Evolutionary conservation across 2,329 filamentous ascomycete genomes (phyloP).

Genomic region (Fusarium burgessii): DNA sequence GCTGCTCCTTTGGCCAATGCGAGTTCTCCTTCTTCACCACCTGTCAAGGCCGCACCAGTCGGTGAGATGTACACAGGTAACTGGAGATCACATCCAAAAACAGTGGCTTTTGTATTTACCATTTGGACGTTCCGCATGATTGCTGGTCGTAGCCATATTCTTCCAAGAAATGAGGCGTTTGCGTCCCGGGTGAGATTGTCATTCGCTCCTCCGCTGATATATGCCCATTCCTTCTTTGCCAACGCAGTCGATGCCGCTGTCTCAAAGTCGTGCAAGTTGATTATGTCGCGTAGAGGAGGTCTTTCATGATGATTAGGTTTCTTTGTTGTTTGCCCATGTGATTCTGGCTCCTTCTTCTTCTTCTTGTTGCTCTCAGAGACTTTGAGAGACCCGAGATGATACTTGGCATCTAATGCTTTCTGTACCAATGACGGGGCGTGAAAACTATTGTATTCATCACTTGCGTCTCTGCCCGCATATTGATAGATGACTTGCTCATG

Average conservation of each 20-base stretch:
- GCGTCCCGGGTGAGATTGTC: slow-evolving; percentile 43
- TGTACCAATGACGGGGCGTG: slow-evolving; percentile 42
- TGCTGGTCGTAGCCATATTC: slow-evolving; percentile 43
- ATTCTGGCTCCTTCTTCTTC: accelerated
- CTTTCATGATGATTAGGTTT: background rate
- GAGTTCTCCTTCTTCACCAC: slow-evolving; percentile 36
- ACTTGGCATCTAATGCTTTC: slow-evolving; percentile 22
- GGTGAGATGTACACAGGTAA: slow-evolving; percentile 42
- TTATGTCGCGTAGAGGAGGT: slow-evolving; percentile 13
- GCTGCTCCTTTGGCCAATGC: slow-evolving; percentile 34
- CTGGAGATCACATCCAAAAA: slow-evolving; percentile 40
- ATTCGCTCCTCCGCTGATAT: slow-evolving; percentile 42
- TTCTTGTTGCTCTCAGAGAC: background rate
- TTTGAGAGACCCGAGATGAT: background rate
- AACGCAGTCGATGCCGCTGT: slow-evolving; percentile 19
- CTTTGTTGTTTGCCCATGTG: accelerated
- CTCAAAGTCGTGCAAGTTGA: slow-evolving; percentile 47
- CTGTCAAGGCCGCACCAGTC: slow-evolving; percentile 32
- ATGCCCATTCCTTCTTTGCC: slow-evolving; percentile 41
- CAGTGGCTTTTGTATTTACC: slow-evolving; percentile 23
- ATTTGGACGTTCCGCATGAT: slow-evolving; percentile 40
- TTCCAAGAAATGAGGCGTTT: slow-evolving; percentile 30
- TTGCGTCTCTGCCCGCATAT: slow-evolving; percentile 45
- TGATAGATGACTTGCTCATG: slow-evolving; percentile 39
- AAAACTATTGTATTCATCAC: slow-evolving; percentile 39